phyloP scores from a whole-genome alignment of 2,329 filamentous ascomycete species.

The Plenodomus tracheiphilus region DNA sequence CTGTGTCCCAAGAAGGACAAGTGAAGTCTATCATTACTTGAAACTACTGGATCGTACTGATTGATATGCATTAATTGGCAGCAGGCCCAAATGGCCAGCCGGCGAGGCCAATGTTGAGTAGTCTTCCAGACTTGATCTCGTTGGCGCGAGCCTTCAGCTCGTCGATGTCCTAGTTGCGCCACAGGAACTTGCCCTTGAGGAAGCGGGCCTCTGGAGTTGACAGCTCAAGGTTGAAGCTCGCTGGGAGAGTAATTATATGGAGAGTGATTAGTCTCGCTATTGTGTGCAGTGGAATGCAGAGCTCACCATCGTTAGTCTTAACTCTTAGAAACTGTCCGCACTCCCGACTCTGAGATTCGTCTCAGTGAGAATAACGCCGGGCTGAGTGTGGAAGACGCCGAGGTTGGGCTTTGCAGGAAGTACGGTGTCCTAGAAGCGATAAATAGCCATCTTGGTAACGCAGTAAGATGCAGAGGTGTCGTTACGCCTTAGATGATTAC shows the following conservation, averaged over 20 bases:
- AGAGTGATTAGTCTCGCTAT: constrained; percentile 1
- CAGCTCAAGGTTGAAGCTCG: constrained; percentile 33
- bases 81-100: constrained; percentile 17
- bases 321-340: constrained; percentile 1
- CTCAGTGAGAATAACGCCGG: constrained; percentile 41
- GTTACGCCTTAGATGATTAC: constrained; percentile 18
- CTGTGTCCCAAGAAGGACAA: no score
- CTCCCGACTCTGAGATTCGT: constrained; percentile 3
- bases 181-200: constrained; percentile 24
- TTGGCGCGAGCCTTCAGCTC: constrained; percentile 29
- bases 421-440: constrained; percentile 44
- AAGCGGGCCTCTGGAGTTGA: constrained; percentile 25
- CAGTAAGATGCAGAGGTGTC: constrained; percentile 33
- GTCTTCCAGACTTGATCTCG: constrained; percentile 27
- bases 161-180: constrained; percentile 39
- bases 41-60: no score
- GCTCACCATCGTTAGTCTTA: constrained; percentile 4
- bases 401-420: constrained; percentile 43
- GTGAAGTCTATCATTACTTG: no score
- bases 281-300: neutral
- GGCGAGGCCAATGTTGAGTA: constrained; percentile 27
- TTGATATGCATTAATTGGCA: neutral
- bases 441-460: constrained; percentile 40
- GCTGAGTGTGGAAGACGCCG: constrained; percentile 47
- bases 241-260: constrained; percentile 15